Evolutionary conservation across 768 basidiomycete species (phyloP).

Genomic region (Suillus occidentalis): DNA sequence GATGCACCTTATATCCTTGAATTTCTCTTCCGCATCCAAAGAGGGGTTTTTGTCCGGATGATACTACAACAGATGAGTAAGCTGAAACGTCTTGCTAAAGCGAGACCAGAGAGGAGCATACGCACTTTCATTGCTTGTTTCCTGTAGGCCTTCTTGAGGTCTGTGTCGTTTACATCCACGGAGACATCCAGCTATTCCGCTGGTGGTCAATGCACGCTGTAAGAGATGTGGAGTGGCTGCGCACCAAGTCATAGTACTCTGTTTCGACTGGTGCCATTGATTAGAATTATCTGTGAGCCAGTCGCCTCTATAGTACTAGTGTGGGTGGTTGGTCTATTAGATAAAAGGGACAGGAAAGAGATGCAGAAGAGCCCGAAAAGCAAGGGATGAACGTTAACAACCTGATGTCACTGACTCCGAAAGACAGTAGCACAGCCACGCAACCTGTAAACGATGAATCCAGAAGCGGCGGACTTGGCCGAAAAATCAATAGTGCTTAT

Average conservation of each 20-base stretch:
- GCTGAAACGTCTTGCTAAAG: not conserved
- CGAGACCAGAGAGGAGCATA: conserved; percentile 4
- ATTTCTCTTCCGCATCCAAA: conserved; percentile 91
- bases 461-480: not conserved
- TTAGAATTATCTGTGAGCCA: conserved; percentile 1
- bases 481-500: not conserved
- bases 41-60: conserved; percentile 96
- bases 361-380: conserved; percentile 9
- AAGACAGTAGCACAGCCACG: conserved; percentile 3
- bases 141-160: conserved; percentile 92
- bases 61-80: conserved; percentile 48
- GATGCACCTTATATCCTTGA: conserved; percentile 89
- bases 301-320: conserved; percentile 8
- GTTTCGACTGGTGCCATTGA: conserved; percentile 87
- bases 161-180: conserved; percentile 73
- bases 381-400: conserved; percentile 2
- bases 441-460: not conserved
- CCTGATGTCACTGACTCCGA: not conserved
- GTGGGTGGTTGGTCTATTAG: conserved; percentile 4
- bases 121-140: conserved; percentile 90
- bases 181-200: conserved; percentile 61
- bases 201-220: not conserved
- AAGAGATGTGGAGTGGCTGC: conserved; percentile 23
- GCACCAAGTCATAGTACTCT: conserved; percentile 83
- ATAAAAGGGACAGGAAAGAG: conserved; percentile 10